Percentiles rank a stretch among this genome's conserved stretches.
Conservation (phyloP, 164 flowering plant species). For the Liriodendron chinense region DNA sequence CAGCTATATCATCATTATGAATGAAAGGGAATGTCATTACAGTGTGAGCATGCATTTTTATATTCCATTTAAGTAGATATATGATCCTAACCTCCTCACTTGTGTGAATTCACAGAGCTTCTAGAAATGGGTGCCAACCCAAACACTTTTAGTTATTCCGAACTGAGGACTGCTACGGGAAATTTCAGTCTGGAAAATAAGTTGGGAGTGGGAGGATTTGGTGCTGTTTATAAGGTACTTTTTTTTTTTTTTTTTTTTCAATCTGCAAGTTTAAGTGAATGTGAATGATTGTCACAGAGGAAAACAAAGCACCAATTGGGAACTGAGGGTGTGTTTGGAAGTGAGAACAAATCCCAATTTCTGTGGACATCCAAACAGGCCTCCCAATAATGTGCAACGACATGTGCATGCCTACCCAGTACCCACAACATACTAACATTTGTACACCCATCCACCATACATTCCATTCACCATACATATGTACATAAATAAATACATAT, state of each 20-base stretch:
- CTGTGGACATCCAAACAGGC: background rate
- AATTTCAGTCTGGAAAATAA: constrained; percentile 53
- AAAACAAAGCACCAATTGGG: too few species aligned
- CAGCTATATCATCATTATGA: too few species aligned
- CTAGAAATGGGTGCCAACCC: constrained; percentile 55
- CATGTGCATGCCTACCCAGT: too few species aligned
- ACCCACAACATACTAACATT: background rate
- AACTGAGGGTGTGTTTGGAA: background rate
- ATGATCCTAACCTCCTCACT: background rate
- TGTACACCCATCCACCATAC: background rate
- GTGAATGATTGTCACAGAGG: background rate
- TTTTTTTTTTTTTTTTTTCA: too few species aligned
- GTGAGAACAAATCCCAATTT: background rate
- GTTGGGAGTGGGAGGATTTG: constrained; percentile 78
- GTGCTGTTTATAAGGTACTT: constrained; percentile 78
- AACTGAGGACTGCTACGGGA: constrained; percentile 66
- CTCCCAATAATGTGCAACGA: too few species aligned
- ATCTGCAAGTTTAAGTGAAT: too few species aligned
- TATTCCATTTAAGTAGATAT: background rate
- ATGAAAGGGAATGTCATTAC: too few species aligned
- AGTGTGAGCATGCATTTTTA: too few species aligned
- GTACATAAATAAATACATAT: background rate
- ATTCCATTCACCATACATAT: too few species aligned
- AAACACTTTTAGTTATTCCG: constrained; percentile 60
- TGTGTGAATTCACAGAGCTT: constrained; percentile 41